phyloP scores from a whole-genome alignment of 129 eudicot genomes.

The Lonicera japonica region DNA sequence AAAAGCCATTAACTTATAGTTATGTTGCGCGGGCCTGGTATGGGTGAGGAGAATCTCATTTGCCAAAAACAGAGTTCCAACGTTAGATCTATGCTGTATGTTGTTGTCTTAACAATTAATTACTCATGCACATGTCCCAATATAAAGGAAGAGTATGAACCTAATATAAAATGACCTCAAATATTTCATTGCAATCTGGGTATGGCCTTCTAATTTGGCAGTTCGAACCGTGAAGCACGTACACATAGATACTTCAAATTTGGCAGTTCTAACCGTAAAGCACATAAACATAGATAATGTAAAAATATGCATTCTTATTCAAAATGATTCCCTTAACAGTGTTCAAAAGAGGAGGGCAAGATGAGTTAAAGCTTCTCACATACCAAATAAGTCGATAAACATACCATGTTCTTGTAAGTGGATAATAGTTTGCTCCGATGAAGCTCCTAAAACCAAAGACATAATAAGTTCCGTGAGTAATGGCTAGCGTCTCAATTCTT shows the following conservation, averaged over 20 bases:
- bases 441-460: slow-evolving; percentile 33
- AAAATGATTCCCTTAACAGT: not conserved
- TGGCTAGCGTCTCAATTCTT: not conserved
- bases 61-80: no score
- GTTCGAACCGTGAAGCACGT: not conserved
- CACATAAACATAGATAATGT: not conserved
- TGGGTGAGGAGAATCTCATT: no score
- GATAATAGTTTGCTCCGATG: slow-evolving; percentile 49
- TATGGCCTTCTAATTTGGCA: not conserved
- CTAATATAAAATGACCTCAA: no score
- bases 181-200: not conserved
- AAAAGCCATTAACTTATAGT: no score
- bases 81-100: no score
- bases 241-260: not conserved
- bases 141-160: no score
- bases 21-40: no score
- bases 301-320: slow-evolving; percentile 8
- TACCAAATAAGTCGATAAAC: slow-evolving; percentile 1
- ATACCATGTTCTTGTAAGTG: slow-evolving; percentile 83
- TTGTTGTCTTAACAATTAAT: no score
- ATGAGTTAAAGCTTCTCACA: not conserved
- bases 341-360: not conserved
- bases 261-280: not conserved
- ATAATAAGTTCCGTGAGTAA: no score
- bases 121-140: no score